Evolutionary conservation across 805 yeast species (phyloP), one percentile per base, ranked within the genome.

Genomic region (Spathaspora boniae): DNA sequence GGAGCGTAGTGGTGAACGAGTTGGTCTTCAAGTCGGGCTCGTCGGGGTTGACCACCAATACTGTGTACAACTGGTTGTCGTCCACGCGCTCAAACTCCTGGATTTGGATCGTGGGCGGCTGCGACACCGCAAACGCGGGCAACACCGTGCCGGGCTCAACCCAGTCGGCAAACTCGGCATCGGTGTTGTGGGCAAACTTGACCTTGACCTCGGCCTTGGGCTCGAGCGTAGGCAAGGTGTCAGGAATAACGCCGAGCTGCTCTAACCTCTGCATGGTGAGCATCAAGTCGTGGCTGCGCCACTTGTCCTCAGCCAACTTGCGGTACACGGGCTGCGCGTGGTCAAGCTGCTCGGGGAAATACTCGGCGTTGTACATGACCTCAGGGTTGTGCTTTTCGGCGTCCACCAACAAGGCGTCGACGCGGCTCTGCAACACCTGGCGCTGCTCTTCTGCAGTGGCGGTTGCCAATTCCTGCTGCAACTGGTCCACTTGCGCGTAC

Each of bases 221-320:
- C 7, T 74, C 80, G 38, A 93, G 60, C 2, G 97, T 88, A 18
- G 97, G 93, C 58, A 93, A 56, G 3, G 98, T 89, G 56, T 93
- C 98, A 11, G 98, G 98, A 40, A 93, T 85, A 28, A 86, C 86
- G 28, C 74, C 74, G 47, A 87, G 65, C 38, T 83, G 79, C 63
- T 93, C 98, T 36, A 93, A 62, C 66, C 98, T 79, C 65, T 93
- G 97, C 93, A 93, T 86, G 35, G 82, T 67, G 34, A 86, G 54
- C 86, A 87, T 83, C 59, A 78, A 76, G 29, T 76, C 80, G 43
- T 80, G 69, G 9, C 59, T 49, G 54, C 78, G 75, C 97, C 97
- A 91, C 44, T 81, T 75, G 42, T 80, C 63, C 48, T 76, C 65
- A 40, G 85, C 75, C 44, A 77, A 65, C 33, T 76, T 62, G 56